A percentile compares a stretch with the other conserved stretches of the same genome.
phyloP scores from a whole-genome alignment of 129 eudicot species.

The Flaveria linearis region DNA sequence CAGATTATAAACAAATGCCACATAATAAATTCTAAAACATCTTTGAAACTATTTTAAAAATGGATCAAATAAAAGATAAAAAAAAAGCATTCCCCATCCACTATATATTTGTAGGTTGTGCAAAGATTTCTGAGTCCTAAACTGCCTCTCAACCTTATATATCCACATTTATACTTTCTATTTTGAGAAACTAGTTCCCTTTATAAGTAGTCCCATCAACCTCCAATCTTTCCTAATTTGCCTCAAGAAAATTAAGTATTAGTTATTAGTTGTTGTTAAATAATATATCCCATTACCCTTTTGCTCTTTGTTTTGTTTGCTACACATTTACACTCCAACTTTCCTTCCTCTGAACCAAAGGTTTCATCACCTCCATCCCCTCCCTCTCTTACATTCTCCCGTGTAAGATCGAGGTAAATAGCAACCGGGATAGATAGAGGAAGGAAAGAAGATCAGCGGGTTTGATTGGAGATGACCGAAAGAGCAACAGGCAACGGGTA shows the following conservation, averaged over 20 bases:
- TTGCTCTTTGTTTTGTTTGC: slow-evolving; percentile 42
- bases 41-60: background rate
- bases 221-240: slow-evolving; percentile 27
- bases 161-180: slow-evolving; percentile 17
- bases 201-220: slow-evolving; percentile 24
- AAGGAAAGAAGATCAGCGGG: slow-evolving; percentile 13
- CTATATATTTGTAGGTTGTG: slow-evolving; percentile 29
- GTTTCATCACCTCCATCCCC: slow-evolving; percentile 11
- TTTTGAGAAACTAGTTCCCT: slow-evolving; percentile 28
- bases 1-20: background rate
- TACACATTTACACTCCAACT: slow-evolving; percentile 38
- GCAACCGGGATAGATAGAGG: slow-evolving; percentile 11
- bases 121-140: slow-evolving; percentile 34
- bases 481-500: slow-evolving; percentile 79
- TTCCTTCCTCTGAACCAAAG: slow-evolving; percentile 26
- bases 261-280: slow-evolving; percentile 12
- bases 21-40: background rate
- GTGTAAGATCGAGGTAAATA: slow-evolving; percentile 1
- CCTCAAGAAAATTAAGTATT: background rate
- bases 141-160: slow-evolving; percentile 22
- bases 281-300: slow-evolving; percentile 27
- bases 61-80: background rate
- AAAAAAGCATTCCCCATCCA: slow-evolving; percentile 8
- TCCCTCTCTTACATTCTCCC: slow-evolving; percentile 26
- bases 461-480: slow-evolving; percentile 57